Evolutionary conservation across 2,329 filamentous ascomycete genomes (phyloP), one percentile per base, ranked within the genome.

Genomic region (Ceratocystis papillata): DNA sequence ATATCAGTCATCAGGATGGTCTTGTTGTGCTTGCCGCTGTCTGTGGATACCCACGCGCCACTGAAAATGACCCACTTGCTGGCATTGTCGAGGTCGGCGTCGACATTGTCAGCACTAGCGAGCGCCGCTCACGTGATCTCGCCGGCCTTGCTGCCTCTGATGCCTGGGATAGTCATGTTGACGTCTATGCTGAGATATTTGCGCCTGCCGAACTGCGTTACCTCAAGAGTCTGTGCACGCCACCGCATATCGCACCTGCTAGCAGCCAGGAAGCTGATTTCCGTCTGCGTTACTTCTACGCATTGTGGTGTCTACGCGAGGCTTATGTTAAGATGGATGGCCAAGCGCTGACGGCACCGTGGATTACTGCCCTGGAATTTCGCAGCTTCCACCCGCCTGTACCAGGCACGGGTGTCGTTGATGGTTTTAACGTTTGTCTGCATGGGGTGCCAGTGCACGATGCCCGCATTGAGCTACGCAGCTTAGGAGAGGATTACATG

Each of bases 321-420:
- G 86, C 88, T 0, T 92, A 89, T 73, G 85, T 92, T 74, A 93
- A 92, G 81, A 85, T 93, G 77, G 88, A 87, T 37, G 89, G 89
- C 30, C 87, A 92, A 71, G 89, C 87, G 0, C 78, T 93, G 67
- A 78, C 91, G 7, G 89, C 89, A 0, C 78, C 79, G 3, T 93
- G 89, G 89, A 78, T 93, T 62, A 77, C 77, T 63, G 82, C 87
- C 62, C 76, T 92, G 7, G 86, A 91, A 71, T 89, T 93, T 72
- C 77, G 79, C 67, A 76, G 79, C 62, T 87, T 89, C 64, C 77
- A 78, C 63, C 81, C 85, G 62, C 85, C 86, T 2, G 68, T 66
- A 64, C 73, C 74, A 7, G 73, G 72, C 28, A 59, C 37, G 17
- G 63, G 45, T 5, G 59, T 66, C 30, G 50, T 63, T 22, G 67